Evolutionary conservation across 2,329 filamentous ascomycete genomes (phyloP).

Genomic region (Aspergillus sp.): DNA sequence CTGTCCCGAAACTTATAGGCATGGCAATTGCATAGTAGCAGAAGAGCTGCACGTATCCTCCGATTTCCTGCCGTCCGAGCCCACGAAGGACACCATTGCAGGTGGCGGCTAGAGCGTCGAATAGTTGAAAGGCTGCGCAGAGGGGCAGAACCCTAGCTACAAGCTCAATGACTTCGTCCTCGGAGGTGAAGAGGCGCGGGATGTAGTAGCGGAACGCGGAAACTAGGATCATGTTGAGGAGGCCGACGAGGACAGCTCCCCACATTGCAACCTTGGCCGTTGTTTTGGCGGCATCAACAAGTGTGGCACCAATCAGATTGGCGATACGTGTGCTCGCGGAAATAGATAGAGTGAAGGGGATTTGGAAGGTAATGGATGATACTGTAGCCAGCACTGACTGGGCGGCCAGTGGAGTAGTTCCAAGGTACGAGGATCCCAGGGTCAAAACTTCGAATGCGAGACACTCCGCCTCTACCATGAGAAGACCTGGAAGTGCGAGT

Average conservation of each 20-base stretch:
- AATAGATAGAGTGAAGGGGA: constrained; percentile 88
- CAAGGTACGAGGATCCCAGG: constrained; percentile 76
- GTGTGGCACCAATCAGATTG: constrained; percentile 84
- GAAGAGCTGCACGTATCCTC: constrained; percentile 82
- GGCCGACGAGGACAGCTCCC: constrained; percentile 67
- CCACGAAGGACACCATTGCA: constrained; percentile 85
- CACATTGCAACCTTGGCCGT: constrained; percentile 75
- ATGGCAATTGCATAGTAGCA: constrained; percentile 85
- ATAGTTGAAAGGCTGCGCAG: constrained; percentile 84
- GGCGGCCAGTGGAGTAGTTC: constrained; percentile 76
- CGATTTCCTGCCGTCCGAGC: constrained; percentile 83
- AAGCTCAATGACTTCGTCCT: constrained; percentile 66
- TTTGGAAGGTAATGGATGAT: constrained; percentile 78
- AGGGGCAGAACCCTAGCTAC: constrained; percentile 73
- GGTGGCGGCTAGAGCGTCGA: constrained; percentile 75
- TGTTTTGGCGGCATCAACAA: constrained; percentile 76
- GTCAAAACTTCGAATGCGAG: constrained; percentile 91
- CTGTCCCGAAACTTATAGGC: constrained; percentile 76
- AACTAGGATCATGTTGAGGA: constrained; percentile 74
- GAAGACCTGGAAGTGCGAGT: constrained; percentile 80
- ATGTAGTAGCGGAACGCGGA: constrained; percentile 69
- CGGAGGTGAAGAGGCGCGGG: constrained; percentile 74
- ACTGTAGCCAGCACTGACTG: constrained; percentile 83
- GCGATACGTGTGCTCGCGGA: constrained; percentile 85
- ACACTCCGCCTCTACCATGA: constrained; percentile 94